phyloP scores from a whole-genome alignment of 1,284 basidiomycete species.

The Trichosporon faecale region DNA sequence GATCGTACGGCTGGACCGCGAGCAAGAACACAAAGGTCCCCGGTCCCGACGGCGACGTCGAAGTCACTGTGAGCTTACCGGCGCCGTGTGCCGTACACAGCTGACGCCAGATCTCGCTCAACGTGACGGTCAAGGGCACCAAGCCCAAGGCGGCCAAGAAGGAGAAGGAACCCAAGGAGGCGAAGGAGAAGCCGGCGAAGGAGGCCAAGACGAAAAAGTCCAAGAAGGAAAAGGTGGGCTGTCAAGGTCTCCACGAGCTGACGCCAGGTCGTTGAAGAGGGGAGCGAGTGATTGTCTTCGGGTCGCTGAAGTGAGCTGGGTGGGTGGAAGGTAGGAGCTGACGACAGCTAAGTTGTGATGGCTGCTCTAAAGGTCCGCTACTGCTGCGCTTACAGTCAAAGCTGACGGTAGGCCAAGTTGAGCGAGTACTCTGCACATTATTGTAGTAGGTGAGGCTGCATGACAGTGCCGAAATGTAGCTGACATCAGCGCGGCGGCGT shows the following conservation, averaged over 20 bases:
- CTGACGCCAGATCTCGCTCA: constrained; percentile 22
- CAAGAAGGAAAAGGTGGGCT: not conserved
- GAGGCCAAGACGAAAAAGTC: not conserved
- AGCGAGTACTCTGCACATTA: not conserved
- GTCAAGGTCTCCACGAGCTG: not conserved
- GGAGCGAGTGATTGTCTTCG: not conserved
- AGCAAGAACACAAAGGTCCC: constrained; percentile 20
- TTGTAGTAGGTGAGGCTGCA: not conserved
- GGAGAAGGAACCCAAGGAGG: constrained; percentile 5
- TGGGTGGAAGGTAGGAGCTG: too few relatives aligned
- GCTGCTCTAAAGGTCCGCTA: too few relatives aligned
- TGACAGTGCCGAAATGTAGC: not conserved
- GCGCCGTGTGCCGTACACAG: too few relatives aligned
- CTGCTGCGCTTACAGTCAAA: not conserved
- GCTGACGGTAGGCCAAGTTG: not conserved
- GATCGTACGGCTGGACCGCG: constrained; percentile 27
- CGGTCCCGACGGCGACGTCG: constrained; percentile 17
- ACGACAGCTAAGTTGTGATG: too few relatives aligned
- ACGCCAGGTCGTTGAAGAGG: not conserved
- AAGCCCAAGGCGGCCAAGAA: constrained; percentile 14
- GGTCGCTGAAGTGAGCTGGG: not conserved
- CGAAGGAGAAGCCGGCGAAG: not conserved
- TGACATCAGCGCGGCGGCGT: not conserved
- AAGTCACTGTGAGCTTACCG: constrained; percentile 19
- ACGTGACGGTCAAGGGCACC: constrained; percentile 20